Percentiles rank a stretch among this genome's conserved stretches.
Evolutionary conservation across 306 rosid genomes (phyloP).

Genomic region (Quercus rubra): DNA sequence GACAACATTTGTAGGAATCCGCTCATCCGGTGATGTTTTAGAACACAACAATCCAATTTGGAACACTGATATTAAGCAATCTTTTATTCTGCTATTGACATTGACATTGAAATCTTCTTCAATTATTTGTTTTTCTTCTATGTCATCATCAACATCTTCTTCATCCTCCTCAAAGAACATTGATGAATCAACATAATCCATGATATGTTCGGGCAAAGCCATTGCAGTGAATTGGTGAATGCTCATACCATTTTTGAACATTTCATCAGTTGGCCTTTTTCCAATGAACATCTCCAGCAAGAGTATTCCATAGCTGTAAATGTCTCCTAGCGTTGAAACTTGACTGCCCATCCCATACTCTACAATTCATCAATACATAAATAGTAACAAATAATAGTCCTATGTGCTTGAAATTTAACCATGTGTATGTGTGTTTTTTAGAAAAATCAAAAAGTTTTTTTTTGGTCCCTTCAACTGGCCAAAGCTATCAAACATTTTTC

Average conservation of each 20-base stretch:
- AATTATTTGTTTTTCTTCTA: constrained; percentile 21
- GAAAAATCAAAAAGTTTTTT: no score
- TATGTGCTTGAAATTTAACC: neutral
- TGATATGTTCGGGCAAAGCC: constrained; percentile 16
- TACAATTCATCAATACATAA: neutral
- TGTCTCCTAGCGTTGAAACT: constrained; percentile 28
- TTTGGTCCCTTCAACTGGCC: no score
- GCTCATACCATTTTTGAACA: constrained; percentile 29
- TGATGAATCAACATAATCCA: neutral
- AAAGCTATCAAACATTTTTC: no score
- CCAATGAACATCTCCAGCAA: constrained; percentile 38
- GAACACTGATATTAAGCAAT: constrained; percentile 35
- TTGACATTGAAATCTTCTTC: constrained; percentile 1
- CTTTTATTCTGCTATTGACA: constrained; percentile 17
- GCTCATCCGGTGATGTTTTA: constrained; percentile 20
- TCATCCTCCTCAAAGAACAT: neutral
- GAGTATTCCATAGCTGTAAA: constrained; percentile 38
- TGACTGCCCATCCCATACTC: constrained; percentile 39
- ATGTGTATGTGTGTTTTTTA: no score
- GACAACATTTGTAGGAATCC: constrained; percentile 20
- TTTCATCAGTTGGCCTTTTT: constrained; percentile 37
- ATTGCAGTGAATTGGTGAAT: constrained; percentile 18
- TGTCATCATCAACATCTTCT: constrained; percentile 8
- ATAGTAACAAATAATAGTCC: neutral
- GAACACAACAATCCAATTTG: constrained; percentile 51